Evolutionary conservation across 139 green algal genomes (phyloP).

Genomic region (Astrephomene gubernaculifera): DNA sequence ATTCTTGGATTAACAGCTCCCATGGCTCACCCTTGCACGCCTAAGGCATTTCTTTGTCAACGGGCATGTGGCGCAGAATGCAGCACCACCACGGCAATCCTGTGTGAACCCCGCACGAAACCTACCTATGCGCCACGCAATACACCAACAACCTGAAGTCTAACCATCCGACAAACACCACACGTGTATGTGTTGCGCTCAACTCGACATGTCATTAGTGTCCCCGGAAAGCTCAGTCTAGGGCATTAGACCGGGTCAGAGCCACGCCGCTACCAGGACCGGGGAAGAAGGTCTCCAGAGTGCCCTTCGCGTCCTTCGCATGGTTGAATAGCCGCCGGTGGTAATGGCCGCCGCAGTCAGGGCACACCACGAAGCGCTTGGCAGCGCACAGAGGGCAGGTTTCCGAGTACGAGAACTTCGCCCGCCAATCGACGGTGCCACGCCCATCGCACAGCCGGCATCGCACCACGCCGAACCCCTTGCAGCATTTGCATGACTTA

Average conservation of each 20-base stretch:
- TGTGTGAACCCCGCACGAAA: no score
- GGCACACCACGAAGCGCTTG: constrained; percentile 63
- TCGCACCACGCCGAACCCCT: constrained; percentile 62
- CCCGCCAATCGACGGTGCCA: constrained; percentile 59
- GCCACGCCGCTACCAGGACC: background rate
- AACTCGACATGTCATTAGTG: no score
- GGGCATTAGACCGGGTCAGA: background rate
- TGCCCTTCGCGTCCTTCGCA: constrained; percentile 24
- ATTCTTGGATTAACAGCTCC: no score
- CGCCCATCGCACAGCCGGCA: constrained; percentile 64
- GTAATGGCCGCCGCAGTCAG: constrained; percentile 62
- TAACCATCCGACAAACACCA: no score
- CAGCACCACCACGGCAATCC: no score
- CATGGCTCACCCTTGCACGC: no score
- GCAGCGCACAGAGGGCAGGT: constrained; percentile 67
- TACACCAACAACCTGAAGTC: no score
- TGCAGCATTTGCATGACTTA: constrained; percentile 60
- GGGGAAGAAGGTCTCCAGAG: constrained; percentile 29
- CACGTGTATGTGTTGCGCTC: no score
- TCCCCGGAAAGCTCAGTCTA: constrained; percentile 23
- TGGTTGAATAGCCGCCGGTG: constrained; percentile 58
- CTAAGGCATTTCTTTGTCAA: no score
- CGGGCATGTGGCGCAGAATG: no score
- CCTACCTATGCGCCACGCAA: no score
- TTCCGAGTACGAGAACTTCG: constrained; percentile 57